Evolutionary conservation across 371 early-diverging fungal species (phyloP).

Genomic region (Choanephora cucurbitarum): DNA sequence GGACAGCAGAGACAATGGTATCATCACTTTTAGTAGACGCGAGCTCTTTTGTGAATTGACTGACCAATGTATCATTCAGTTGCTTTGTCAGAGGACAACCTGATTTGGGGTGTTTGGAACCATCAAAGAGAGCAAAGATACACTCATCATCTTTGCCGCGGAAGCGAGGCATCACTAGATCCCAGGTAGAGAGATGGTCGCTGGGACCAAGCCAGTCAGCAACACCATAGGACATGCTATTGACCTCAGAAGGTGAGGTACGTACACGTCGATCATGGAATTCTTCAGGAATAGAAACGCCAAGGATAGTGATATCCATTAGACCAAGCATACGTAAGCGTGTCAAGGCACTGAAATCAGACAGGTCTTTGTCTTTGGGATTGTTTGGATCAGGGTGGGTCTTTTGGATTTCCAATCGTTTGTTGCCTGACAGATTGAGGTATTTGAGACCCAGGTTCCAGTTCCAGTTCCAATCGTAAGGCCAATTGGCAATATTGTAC

Average conservation of each 20-base stretch:
- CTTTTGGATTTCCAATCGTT: constrained; percentile 83
- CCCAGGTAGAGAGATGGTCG: constrained; percentile 73
- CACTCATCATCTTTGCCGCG: constrained; percentile 83
- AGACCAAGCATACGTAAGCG: constrained; percentile 81
- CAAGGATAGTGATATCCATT: constrained; percentile 86
- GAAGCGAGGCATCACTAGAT: constrained; percentile 80
- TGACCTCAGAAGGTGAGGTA: constrained; percentile 80
- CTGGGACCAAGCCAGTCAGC: constrained; percentile 81
- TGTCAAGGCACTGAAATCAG: constrained; percentile 78
- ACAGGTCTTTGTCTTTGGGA: constrained; percentile 60
- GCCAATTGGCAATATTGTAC: constrained; percentile 95
- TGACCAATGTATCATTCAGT: constrained; percentile 70
- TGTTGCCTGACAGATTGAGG: constrained; percentile 91
- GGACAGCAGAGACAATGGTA: constrained; percentile 61
- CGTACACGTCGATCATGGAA: constrained; percentile 80
- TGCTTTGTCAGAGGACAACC: constrained; percentile 68
- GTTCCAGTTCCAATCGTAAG: constrained; percentile 97
- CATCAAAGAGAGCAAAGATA: constrained; percentile 89
- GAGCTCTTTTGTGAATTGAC: constrained; percentile 74
- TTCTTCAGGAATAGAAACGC: constrained; percentile 82
- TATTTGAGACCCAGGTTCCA: constrained; percentile 90
- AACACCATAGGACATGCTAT: constrained; percentile 84
- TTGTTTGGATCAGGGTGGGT: constrained; percentile 50
- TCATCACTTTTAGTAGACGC: constrained; percentile 58
- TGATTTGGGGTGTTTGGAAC: constrained; percentile 58